Conservation (phyloP, 2,329 filamentous ascomycete genomes). For the Trichophyton mentagrophytes region DNA sequence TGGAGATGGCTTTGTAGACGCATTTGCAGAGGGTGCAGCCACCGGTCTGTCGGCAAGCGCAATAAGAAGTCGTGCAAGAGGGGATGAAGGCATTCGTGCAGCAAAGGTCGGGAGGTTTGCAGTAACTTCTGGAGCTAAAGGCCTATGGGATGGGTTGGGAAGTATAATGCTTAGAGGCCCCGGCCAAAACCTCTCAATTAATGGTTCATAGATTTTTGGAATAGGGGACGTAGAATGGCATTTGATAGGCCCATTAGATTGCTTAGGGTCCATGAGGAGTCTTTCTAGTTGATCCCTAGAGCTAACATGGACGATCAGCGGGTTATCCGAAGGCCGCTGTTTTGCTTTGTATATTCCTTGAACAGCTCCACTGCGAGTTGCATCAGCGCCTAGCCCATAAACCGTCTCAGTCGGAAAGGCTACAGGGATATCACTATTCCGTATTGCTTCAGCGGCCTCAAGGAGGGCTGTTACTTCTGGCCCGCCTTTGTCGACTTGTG, state of each 20-base stretch:
- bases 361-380: slow-evolving; percentile 70
- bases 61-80: slow-evolving; percentile 80
- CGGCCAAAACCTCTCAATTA: slow-evolving; percentile 83
- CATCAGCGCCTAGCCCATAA: slow-evolving; percentile 92
- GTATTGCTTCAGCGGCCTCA: slow-evolving; percentile 54
- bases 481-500: slow-evolving; percentile 25
- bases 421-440: slow-evolving; percentile 58
- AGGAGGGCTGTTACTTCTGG: slow-evolving; percentile 42
- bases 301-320: slow-evolving; percentile 82
- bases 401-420: slow-evolving; percentile 97
- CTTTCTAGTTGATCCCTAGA: slow-evolving; percentile 63
- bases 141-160: slow-evolving; percentile 55
- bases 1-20: slow-evolving; percentile 82
- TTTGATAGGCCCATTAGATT: slow-evolving; percentile 21
- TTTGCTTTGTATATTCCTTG: slow-evolving; percentile 89
- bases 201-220: slow-evolving; percentile 60
- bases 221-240: slow-evolving; percentile 32
- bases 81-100: slow-evolving; percentile 72
- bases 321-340: slow-evolving; percentile 82
- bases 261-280: slow-evolving; percentile 40
- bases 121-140: slow-evolving; percentile 81
- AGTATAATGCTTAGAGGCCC: slow-evolving; percentile 86
- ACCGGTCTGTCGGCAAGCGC: slow-evolving; percentile 63
- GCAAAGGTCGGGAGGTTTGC: slow-evolving; percentile 76
- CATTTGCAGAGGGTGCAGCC: slow-evolving; percentile 87